Conservation (phyloP, 2,329 filamentous ascomycete genomes). For the Nannizzia gypsea region DNA sequence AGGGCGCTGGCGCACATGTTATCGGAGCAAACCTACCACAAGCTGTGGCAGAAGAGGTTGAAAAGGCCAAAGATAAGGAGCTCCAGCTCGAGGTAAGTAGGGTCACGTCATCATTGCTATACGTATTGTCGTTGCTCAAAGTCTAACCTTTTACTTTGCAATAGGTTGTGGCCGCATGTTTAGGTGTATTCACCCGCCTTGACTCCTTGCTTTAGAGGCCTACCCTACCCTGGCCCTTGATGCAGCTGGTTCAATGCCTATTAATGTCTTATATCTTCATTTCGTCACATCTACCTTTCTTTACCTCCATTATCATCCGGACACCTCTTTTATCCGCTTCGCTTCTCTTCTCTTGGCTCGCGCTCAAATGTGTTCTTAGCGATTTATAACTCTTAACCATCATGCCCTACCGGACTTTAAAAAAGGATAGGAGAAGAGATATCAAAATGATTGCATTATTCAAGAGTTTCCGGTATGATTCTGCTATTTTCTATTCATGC, state of each 20-base stretch:
- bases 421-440: slow-evolving; percentile 1
- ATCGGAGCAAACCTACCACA: slow-evolving; percentile 88
- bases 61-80: slow-evolving; percentile 80
- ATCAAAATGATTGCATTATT: slow-evolving; percentile 2
- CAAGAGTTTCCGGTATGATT: not conserved
- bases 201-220: slow-evolving; percentile 72
- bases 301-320: not conserved
- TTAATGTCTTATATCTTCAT: slow-evolving; percentile 4
- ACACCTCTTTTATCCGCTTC: slow-evolving; percentile 13
- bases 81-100: slow-evolving; percentile 76
- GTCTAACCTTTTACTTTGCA: slow-evolving; percentile 16
- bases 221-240: not conserved
- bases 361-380: not conserved
- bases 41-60: slow-evolving; percentile 76
- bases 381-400: not conserved
- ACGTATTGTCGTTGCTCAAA: slow-evolving; percentile 7
- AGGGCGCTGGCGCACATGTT: slow-evolving; percentile 60
- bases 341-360: slow-evolving; percentile 8
- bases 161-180: slow-evolving; percentile 76
- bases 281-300: slow-evolving; percentile 5
- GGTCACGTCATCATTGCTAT: not conserved
- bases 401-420: not conserved
- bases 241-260: slow-evolving; percentile 1
- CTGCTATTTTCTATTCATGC: not conserved
- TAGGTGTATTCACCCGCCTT: slow-evolving; percentile 94